phyloP scores from a whole-genome alignment of 176 grass and related monocot genomes.

The Stipa capillata region DNA sequence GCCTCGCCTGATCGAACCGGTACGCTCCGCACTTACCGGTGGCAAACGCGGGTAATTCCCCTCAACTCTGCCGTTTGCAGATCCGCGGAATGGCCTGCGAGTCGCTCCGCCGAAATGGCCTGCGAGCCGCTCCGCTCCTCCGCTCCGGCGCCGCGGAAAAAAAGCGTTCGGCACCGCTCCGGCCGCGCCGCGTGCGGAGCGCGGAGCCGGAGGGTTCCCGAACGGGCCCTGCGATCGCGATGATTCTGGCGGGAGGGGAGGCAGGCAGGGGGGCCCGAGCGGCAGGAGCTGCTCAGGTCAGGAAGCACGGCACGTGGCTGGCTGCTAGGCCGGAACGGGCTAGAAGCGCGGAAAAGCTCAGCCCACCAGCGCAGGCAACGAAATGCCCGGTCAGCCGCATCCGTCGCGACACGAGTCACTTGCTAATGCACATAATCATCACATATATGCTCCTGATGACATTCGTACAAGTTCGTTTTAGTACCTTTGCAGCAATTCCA shows the following conservation, averaged over 20 bases:
- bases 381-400: not conserved
- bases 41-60: too few relatives aligned
- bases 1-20: too few relatives aligned
- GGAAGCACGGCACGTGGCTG: not conserved
- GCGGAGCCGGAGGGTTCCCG: too few relatives aligned
- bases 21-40: too few relatives aligned
- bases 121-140: too few relatives aligned
- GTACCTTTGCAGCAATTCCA: not conserved
- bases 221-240: too few relatives aligned
- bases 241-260: not conserved
- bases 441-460: not conserved
- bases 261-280: not conserved
- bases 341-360: not conserved
- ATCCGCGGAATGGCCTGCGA: too few relatives aligned
- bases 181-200: too few relatives aligned
- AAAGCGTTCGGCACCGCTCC: too few relatives aligned
- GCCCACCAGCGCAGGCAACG: not conserved
- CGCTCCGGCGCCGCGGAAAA: too few relatives aligned
- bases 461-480: not conserved
- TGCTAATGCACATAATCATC: not conserved
- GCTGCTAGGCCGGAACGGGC: not conserved
- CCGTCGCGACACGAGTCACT: not conserved
- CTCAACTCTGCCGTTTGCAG: too few relatives aligned
- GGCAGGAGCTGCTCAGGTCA: not conserved
- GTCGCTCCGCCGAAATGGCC: too few relatives aligned